Conservation (phyloP, 345 rosid species). For the Populus deltoides region DNA sequence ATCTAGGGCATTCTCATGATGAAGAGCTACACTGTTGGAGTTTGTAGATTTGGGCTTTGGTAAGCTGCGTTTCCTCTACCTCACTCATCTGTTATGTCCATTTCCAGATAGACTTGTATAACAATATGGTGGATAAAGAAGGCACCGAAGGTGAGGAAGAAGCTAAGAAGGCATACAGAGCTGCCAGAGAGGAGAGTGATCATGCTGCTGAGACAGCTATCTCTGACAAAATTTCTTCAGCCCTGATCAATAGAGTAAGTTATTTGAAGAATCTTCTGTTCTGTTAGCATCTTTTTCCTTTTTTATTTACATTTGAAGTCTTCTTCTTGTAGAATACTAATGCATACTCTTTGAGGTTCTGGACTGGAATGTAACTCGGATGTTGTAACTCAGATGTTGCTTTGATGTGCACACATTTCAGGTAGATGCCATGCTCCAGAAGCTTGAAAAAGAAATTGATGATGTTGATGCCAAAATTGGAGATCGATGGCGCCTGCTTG, state of each 20-base stretch:
- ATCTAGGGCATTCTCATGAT: neutral
- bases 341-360: neutral
- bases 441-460: conserved; percentile 94
- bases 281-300: neutral
- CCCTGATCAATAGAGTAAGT: conserved; percentile 68
- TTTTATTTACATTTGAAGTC: too few species aligned
- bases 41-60: neutral
- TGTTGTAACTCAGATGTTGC: neutral
- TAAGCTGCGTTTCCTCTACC: conserved; percentile 4
- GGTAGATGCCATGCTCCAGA: conserved; percentile 96
- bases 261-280: neutral
- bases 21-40: neutral
- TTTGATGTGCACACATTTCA: conserved; percentile 31
- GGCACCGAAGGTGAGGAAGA: conserved; percentile 75
- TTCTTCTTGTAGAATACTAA: neutral
- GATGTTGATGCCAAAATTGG: conserved; percentile 97
- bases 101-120: conserved; percentile 75
- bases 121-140: conserved; percentile 87
- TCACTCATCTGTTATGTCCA: neutral
- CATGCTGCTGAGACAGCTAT: conserved; percentile 55
- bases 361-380: neutral
- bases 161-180: conserved; percentile 79
- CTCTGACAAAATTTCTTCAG: conserved; percentile 77
- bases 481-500: conserved; percentile 83
- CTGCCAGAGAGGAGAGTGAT: conserved; percentile 79